Evolutionary conservation across 352 stramenopile genomes (phyloP).

Genomic region (Pseudoperonospora humuli): DNA sequence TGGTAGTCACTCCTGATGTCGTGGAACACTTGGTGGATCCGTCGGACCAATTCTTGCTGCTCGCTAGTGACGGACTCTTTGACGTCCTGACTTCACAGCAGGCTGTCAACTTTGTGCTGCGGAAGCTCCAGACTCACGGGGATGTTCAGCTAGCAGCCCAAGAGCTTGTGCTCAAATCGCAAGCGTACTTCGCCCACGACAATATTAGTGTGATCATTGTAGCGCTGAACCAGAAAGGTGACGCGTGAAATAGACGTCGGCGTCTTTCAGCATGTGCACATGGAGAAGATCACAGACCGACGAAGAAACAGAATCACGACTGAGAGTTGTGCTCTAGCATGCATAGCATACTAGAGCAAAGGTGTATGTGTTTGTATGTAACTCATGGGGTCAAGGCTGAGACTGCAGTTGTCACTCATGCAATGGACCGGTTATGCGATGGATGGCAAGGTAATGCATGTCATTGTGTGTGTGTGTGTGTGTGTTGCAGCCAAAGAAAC

Average conservation of each 20-base stretch:
- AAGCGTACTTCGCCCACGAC: constrained; percentile 86
- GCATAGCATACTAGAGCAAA: too few species aligned
- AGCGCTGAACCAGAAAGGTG: constrained; percentile 61
- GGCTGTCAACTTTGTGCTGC: constrained; percentile 85
- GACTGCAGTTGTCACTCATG: too few species aligned
- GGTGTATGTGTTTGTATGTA: too few species aligned
- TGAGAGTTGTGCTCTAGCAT: not conserved
- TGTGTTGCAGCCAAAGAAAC: too few species aligned
- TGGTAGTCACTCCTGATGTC: constrained; percentile 80
- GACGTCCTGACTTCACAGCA: constrained; percentile 88
- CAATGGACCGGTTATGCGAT: too few species aligned
- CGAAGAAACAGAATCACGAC: constrained; percentile 16
- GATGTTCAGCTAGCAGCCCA: constrained; percentile 86
- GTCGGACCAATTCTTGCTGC: constrained; percentile 85
- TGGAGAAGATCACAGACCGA: constrained; percentile 13
- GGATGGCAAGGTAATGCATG: too few species aligned
- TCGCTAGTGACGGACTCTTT: constrained; percentile 89
- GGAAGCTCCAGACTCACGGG: constrained; percentile 81
- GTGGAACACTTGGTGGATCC: constrained; percentile 46
- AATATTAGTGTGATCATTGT: constrained; percentile 89
- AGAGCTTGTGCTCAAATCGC: constrained; percentile 81
- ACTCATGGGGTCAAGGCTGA: too few species aligned
- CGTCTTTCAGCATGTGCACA: constrained; percentile 4
- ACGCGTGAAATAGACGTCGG: constrained; percentile 26
- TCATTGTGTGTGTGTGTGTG: too few species aligned